Percentiles rank a stretch among this genome's conserved stretches.
Conservation (phyloP, 2,329 filamentous ascomycete genomes). For the Onygenales sp. region DNA sequence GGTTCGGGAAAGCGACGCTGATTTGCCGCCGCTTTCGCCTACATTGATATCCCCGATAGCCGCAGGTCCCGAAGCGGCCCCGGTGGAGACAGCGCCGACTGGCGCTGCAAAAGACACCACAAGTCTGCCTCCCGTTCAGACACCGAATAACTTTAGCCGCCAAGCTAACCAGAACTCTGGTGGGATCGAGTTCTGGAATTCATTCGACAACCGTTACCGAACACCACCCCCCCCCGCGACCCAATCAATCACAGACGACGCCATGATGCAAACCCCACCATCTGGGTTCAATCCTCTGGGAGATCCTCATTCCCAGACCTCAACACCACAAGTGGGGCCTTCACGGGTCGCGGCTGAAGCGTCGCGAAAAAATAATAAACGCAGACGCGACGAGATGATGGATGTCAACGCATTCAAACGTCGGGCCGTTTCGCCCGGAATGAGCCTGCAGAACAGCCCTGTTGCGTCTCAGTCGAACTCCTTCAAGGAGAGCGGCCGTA, state of each 20-base stretch:
- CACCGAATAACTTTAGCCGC: constrained; percentile 63
- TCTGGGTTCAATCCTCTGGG: neutral
- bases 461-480: constrained; percentile 60
- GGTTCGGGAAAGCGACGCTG: constrained; percentile 79
- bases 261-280: constrained; percentile 31
- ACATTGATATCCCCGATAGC: constrained; percentile 46
- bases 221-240: constrained; percentile 52
- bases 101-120: neutral
- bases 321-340: constrained; percentile 3
- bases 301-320: neutral
- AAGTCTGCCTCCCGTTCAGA: constrained; percentile 17
- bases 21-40: constrained; percentile 38
- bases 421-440: constrained; percentile 79
- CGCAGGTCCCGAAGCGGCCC: constrained; percentile 12
- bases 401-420: constrained; percentile 83
- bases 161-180: constrained; percentile 64
- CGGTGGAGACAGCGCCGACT: constrained; percentile 20
- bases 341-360: constrained; percentile 7
- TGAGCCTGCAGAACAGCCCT: constrained; percentile 85
- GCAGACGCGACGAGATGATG: constrained; percentile 85
- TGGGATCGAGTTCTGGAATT: constrained; percentile 68
- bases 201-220: constrained; percentile 58
- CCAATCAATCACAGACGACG: constrained; percentile 42
- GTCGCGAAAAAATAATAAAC: constrained; percentile 34
- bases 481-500: constrained; percentile 1